Conservation (phyloP, 2,329 filamentous ascomycete genomes). For the Cryphonectria parasitica region DNA sequence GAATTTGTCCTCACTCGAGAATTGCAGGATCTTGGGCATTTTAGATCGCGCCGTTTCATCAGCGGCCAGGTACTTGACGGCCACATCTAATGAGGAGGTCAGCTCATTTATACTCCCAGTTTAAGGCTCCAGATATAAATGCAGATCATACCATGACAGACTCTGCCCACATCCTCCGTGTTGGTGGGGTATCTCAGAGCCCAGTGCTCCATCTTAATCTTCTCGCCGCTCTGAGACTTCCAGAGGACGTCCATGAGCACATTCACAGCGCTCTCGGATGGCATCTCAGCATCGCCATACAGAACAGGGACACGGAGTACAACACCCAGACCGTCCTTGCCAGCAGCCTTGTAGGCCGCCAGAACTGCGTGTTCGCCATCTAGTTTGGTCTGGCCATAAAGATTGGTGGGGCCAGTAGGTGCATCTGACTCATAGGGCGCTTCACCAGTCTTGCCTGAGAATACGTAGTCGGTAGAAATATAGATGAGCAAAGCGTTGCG, state of each 20-base stretch:
- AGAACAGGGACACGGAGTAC: conserved; percentile 82
- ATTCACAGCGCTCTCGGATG: conserved; percentile 82
- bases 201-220: conserved; percentile 84
- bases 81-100: conserved; percentile 58
- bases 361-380: conserved; percentile 68
- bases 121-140: conserved; percentile 10
- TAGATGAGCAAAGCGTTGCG: conserved; percentile 71
- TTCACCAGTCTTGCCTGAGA: conserved; percentile 73
- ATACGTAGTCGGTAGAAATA: conserved; percentile 84
- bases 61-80: conserved; percentile 64
- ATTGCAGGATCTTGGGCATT: conserved; percentile 76
- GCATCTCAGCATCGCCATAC: conserved; percentile 74
- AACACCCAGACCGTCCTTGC: conserved; percentile 60
- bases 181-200: conserved; percentile 84
- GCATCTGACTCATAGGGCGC: conserved; percentile 77
- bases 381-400: conserved; percentile 69
- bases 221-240: conserved; percentile 69
- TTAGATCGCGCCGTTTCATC: conserved; percentile 48
- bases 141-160: conserved; percentile 64
- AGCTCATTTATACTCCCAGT: conserved; percentile 23
- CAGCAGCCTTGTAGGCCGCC: conserved; percentile 56
- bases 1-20: conserved; percentile 82
- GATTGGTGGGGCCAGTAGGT: conserved; percentile 71
- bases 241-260: conserved; percentile 75
- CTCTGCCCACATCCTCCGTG: conserved; percentile 81